Percentiles rank a stretch among this genome's conserved stretches.
Conservation (phyloP, 495 filamentous ascomycete species). For the Cenococcum geophilum region DNA sequence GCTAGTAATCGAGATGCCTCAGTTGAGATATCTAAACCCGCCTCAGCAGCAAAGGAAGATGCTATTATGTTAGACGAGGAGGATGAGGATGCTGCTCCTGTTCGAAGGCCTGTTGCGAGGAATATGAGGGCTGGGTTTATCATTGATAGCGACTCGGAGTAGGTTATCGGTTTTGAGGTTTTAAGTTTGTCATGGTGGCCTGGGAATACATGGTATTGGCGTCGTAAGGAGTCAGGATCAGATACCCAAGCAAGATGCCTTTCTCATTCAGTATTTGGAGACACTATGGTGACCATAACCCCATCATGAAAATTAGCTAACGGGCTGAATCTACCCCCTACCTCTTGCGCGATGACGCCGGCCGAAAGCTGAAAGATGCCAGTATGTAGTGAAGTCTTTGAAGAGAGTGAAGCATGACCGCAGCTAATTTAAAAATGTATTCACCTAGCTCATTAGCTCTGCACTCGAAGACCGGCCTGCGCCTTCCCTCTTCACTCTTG, state of each 20-base stretch:
- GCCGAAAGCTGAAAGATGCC: no score
- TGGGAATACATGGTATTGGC: neutral
- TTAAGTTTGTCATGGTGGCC: neutral
- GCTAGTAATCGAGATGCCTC: slow-evolving; percentile 12
- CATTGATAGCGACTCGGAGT: slow-evolving; percentile 34
- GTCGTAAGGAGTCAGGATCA: neutral
- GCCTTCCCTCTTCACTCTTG: no score
- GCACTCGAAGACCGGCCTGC: no score
- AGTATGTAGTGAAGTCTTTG: no score
- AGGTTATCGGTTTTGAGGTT: slow-evolving; percentile 1
- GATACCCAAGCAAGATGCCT: slow-evolving; percentile 1
- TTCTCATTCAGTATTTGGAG: neutral
- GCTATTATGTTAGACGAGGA: slow-evolving; percentile 25
- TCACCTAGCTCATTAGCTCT: no score
- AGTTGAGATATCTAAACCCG: neutral
- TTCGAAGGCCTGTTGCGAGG: slow-evolving; percentile 17
- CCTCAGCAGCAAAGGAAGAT: slow-evolving; percentile 10
- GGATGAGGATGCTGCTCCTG: slow-evolving; percentile 13
- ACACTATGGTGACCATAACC: no score
- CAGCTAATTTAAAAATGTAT: no score
- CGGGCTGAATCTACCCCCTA: no score
- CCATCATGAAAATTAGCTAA: no score
- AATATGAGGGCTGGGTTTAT: slow-evolving; percentile 31
- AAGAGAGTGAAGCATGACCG: no score
- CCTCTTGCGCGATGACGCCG: no score